A percentile compares a stretch with the other conserved stretches of the same genome.
Conservation (phyloP, 2,329 filamentous ascomycete genomes). For the Paecilomyces niveus region DNA sequence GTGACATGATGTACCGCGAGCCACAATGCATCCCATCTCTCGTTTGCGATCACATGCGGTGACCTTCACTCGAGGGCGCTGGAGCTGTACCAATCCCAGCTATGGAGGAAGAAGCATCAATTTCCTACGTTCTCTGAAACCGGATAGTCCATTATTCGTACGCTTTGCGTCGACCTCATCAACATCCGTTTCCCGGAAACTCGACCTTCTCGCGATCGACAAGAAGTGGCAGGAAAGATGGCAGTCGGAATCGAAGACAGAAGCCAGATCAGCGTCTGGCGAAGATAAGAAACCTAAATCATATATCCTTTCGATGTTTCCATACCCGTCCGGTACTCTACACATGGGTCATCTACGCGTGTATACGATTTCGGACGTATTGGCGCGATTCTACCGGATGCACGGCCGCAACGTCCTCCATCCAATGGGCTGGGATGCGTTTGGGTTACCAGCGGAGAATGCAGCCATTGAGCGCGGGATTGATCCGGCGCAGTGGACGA, state of each 20-base stretch:
- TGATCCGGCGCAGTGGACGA: conserved; percentile 72
- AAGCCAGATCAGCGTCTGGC: conserved; percentile 2
- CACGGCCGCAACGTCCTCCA: conserved; percentile 69
- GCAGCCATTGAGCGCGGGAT: conserved; percentile 78
- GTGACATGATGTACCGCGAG: conserved; percentile 14
- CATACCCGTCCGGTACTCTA: conserved; percentile 79
- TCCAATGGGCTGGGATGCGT: conserved; percentile 94
- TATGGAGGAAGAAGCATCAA: conserved; percentile 2
- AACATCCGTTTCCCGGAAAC: conserved; percentile 13
- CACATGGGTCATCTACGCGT: conserved; percentile 84
- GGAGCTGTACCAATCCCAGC: conserved; percentile 7
- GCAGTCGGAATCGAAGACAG: conserved; percentile 18
- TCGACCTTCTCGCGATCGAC: conserved; percentile 43
- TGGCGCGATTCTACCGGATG: conserved; percentile 69
- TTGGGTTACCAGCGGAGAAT: conserved; percentile 85
- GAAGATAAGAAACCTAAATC: conserved; percentile 31
- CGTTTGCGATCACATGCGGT: conserved; percentile 19
- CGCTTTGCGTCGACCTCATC: conserved; percentile 18
- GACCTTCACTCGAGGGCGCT: conserved; percentile 13
- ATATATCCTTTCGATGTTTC: conserved; percentile 87
- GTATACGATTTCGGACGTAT: conserved; percentile 82
- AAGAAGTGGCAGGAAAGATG: conserved; percentile 51
- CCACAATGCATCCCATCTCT: conserved; percentile 20
- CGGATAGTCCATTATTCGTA: conserved; percentile 5
- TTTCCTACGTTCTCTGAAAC: conserved; percentile 6